phyloP scores from a whole-genome alignment of 1,284 basidiomycete genomes.

The Salmacisia buchloeana region DNA sequence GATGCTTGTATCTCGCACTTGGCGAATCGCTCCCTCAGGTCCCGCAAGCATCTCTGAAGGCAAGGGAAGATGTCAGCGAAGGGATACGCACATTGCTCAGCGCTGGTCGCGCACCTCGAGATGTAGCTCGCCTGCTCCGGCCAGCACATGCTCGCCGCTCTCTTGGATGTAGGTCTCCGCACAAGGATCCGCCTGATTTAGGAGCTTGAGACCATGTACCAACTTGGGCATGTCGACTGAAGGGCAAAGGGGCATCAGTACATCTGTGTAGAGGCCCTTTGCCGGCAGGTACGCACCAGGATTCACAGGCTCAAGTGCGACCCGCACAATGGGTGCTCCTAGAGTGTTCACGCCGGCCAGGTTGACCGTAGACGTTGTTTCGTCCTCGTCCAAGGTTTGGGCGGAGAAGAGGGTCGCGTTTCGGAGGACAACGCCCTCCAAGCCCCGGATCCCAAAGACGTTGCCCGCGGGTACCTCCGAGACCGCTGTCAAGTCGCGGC shows the following conservation, averaged over 20 bases:
- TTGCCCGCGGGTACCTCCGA: conserved; percentile 85
- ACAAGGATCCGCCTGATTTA: conserved; percentile 94
- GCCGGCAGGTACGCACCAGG: conserved; percentile 55
- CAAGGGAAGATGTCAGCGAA: background rate
- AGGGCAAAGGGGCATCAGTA: background rate
- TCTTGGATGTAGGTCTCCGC: conserved; percentile 95
- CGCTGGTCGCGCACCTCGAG: conserved; percentile 65
- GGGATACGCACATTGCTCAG: background rate
- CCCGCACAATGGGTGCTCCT: conserved; percentile 79
- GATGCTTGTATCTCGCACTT: conserved; percentile 86
- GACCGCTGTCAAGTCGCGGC: conserved; percentile 79
- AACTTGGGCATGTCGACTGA: conserved; percentile 79
- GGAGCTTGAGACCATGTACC: conserved; percentile 75
- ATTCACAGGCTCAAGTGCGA: conserved; percentile 81
- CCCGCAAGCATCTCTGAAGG: conserved; percentile 80
- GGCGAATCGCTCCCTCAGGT: conserved; percentile 89
- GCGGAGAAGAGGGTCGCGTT: conserved; percentile 79
- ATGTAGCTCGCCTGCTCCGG: conserved; percentile 93
- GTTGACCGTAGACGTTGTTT: conserved; percentile 24
- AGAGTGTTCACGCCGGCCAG: conserved; percentile 42
- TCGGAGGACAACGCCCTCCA: conserved; percentile 83
- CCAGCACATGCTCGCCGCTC: conserved; percentile 94
- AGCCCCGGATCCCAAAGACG: conserved; percentile 84
- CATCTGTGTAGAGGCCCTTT: background rate
- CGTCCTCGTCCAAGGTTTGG: conserved; percentile 19